Evolutionary conservation across 495 filamentous ascomycete species (phyloP).

Genomic region (Xylaria venustula): DNA sequence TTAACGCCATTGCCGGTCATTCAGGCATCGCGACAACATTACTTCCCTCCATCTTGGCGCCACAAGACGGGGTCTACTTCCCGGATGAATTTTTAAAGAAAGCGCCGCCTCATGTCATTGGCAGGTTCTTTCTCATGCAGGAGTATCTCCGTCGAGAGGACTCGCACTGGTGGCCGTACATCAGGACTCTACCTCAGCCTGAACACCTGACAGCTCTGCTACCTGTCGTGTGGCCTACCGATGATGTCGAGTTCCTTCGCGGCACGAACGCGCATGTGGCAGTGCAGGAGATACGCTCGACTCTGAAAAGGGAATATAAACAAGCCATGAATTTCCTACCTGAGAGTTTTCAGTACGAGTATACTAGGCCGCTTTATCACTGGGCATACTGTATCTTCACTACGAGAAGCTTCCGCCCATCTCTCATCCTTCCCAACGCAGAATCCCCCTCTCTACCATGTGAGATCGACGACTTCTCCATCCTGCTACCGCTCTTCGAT

Average conservation of each 20-base stretch:
- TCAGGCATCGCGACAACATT: slow-evolving; percentile 24
- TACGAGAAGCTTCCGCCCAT: slow-evolving; percentile 52
- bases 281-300: slow-evolving; percentile 41
- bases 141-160: slow-evolving; percentile 43
- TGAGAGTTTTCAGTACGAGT: slow-evolving; percentile 31
- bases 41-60: not conserved
- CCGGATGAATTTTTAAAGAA: slow-evolving; percentile 36
- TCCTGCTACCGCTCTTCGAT: slow-evolving; percentile 53
- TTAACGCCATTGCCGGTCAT: slow-evolving; percentile 39
- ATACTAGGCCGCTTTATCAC: slow-evolving; percentile 46
- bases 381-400: slow-evolving; percentile 57
- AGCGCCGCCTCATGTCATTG: slow-evolving; percentile 43
- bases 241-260: slow-evolving; percentile 43
- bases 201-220: slow-evolving; percentile 36
- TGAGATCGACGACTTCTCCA: slow-evolving; percentile 47
- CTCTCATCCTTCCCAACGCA: slow-evolving; percentile 37
- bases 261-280: slow-evolving; percentile 51
- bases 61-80: slow-evolving; percentile 21
- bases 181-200: slow-evolving; percentile 49
- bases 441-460: slow-evolving; percentile 19
- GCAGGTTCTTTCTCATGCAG: slow-evolving; percentile 49
- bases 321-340: slow-evolving; percentile 39
- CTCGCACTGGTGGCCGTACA: slow-evolving; percentile 54
- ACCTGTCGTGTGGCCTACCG: slow-evolving; percentile 45
- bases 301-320: slow-evolving; percentile 43